phyloP scores from a whole-genome alignment of 148 eudicot genomes.

The Amaranthus palmeri region DNA sequence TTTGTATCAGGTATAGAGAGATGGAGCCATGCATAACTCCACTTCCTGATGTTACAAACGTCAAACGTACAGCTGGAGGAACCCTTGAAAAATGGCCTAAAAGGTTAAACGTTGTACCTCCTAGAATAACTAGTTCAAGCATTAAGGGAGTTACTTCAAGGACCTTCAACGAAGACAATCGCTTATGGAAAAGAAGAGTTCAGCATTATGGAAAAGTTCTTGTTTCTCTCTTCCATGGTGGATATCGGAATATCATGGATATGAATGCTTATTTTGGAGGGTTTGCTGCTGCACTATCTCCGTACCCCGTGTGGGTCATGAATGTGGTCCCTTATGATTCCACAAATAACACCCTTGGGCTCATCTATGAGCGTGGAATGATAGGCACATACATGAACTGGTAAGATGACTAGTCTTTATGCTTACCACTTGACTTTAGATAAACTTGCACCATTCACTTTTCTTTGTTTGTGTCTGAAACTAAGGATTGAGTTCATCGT shows the following conservation, averaged over 20 bases:
- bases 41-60: slow-evolving; percentile 36
- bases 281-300: slow-evolving; percentile 57
- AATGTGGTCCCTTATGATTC: slow-evolving; percentile 53
- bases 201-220: slow-evolving; percentile 40
- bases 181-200: slow-evolving; percentile 52
- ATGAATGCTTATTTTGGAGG: slow-evolving; percentile 78
- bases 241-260: slow-evolving; percentile 59
- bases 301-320: slow-evolving; percentile 74
- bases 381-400: slow-evolving; percentile 70
- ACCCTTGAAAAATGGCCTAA: slow-evolving; percentile 60
- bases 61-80: slow-evolving; percentile 45
- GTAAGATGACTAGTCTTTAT: slow-evolving; percentile 24
- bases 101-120: slow-evolving; percentile 46
- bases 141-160: slow-evolving; percentile 27
- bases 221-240: slow-evolving; percentile 31
- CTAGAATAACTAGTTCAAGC: slow-evolving; percentile 36
- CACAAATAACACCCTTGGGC: slow-evolving; percentile 42
- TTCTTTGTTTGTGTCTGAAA: not conserved
- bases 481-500: not conserved
- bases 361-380: slow-evolving; percentile 72
- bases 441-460: not conserved
- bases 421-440: too few species aligned
- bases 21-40: slow-evolving; percentile 49
- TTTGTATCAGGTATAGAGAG: slow-evolving; percentile 38
- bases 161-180: slow-evolving; percentile 45